Evolutionary conservation across 306 rosid genomes (phyloP).

Genomic region (Oxytropis ochrocephala): DNA sequence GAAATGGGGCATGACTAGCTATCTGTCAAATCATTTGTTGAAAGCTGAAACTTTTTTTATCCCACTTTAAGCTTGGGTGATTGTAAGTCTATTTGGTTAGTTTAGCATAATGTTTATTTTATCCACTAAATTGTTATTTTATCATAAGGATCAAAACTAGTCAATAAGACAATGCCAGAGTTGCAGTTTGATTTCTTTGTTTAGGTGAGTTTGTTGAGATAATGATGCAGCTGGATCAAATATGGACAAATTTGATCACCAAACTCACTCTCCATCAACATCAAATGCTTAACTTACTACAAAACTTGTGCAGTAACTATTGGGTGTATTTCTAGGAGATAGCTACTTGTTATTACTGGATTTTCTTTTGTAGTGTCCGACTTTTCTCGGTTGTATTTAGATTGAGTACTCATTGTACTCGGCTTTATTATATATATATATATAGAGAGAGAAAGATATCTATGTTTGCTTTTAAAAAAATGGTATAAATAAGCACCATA

Average conservation of each 20-base stretch:
- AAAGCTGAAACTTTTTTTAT: neutral
- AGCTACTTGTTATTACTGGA: no score
- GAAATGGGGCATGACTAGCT: neutral
- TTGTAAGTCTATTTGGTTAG: neutral
- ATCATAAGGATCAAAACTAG: slow-evolving; percentile 31
- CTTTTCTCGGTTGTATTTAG: no score
- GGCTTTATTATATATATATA: no score
- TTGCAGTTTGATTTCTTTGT: slow-evolving; percentile 24
- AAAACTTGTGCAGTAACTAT: slow-evolving; percentile 14
- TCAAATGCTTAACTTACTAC: neutral
- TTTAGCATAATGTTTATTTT: neutral
- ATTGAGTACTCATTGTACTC: no score
- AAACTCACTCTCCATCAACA: slow-evolving; percentile 21
- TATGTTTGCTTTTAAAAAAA: no score
- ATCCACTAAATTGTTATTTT: neutral
- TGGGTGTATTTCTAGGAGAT: no score
- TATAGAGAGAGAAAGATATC: no score
- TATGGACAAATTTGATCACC: slow-evolving; percentile 27
- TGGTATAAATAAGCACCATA: no score
- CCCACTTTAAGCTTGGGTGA: neutral
- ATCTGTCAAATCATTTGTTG: slow-evolving; percentile 6
- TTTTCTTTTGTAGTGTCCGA: no score
- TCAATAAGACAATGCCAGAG: slow-evolving; percentile 51
- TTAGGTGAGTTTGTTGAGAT: slow-evolving; percentile 30
- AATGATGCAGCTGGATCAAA: slow-evolving; percentile 23